phyloP scores from a whole-genome alignment of 192 early-diverging fungal species.

The Rhizophlyctis rosea region DNA sequence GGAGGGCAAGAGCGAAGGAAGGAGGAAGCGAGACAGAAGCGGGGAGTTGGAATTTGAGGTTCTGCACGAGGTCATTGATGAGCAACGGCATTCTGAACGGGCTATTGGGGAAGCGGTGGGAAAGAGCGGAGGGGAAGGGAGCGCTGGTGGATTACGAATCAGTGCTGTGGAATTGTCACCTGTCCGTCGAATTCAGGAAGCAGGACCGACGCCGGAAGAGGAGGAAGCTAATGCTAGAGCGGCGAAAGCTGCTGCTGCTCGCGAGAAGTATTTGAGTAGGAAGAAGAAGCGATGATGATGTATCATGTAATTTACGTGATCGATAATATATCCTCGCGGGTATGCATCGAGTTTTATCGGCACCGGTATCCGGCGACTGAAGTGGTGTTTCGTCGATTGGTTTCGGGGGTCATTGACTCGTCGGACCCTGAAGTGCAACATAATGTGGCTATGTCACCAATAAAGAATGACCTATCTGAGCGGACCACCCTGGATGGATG shows the following conservation, averaged over 20 bases:
- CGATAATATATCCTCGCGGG: too few relatives aligned
- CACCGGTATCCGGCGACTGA: too few relatives aligned
- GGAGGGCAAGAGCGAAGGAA: neutral
- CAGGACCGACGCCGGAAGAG: neutral
- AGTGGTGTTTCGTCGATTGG: too few relatives aligned
- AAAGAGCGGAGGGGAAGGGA: neutral
- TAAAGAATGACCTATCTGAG: too few relatives aligned
- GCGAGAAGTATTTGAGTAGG: slow-evolving; percentile 34
- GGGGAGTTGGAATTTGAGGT: slow-evolving; percentile 26
- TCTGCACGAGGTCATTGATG: slow-evolving; percentile 32
- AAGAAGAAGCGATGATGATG: too few relatives aligned
- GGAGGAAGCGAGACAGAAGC: neutral
- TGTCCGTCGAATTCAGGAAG: neutral
- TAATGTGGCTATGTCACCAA: too few relatives aligned
- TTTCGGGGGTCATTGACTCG: too few relatives aligned
- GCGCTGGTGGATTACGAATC: neutral
- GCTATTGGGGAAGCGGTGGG: slow-evolving; percentile 12
- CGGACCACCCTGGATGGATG: too few relatives aligned
- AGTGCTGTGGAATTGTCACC: neutral
- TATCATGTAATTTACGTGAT: too few relatives aligned
- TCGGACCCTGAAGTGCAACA: too few relatives aligned
- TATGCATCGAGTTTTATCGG: too few relatives aligned
- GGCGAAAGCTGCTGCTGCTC: slow-evolving; percentile 24
- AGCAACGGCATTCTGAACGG: slow-evolving; percentile 9
- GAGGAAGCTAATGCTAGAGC: slow-evolving; percentile 6